Evolutionary conservation across 2,329 filamentous ascomycete species (phyloP), one percentile per base, ranked within the genome.

Genomic region (Lecanicillium sp.): DNA sequence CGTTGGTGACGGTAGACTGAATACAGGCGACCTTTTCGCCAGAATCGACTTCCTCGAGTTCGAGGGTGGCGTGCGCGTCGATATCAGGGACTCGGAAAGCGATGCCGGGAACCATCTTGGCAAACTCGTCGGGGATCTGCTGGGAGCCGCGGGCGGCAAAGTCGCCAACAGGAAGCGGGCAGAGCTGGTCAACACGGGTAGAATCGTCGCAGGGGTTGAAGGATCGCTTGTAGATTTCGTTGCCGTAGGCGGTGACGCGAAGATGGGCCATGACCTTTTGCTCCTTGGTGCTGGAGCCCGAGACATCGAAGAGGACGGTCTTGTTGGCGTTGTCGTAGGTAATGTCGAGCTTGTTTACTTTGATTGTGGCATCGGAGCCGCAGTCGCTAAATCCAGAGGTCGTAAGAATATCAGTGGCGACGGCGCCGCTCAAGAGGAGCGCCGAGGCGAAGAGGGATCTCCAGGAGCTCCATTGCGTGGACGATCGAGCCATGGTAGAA

Each of bases 31-130:
- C 77, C 35, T 84, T 74, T 27, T 76, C 60, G 32, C 74, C 75
- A 4, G 69, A 72, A 26, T 84, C 79, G 32, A 79, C 67, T 4
- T 79, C 70, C 51, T 77, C 82, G 38, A 98, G 77, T 61, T 88
- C 71, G 54, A 98, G 71, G 37, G 83, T 93, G 27, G 90, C 93
- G 58, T 84, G 70, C 30, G 91, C 91, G 48, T 91, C 84, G 56
- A 98, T 85, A 63, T 98, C 90, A 42, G 93, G 93, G 26, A 98
- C 75, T 52, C 80, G 78, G 70, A 96, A 98, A 11, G 91, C 91
- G 55, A 98, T 95, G 2, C 80, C 71, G 1, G 93, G 93, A 33
- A 98, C 91, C 67, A 86, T 69, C 46, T 75, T 75, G 48, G 87
- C 82, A 61, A 83, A 91, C 52, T 82, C 60, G 0, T 77, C 67